Evolutionary conservation across 2,329 filamentous ascomycete genomes (phyloP), one percentile per base, ranked within the genome.

Genomic region (Cercospora beticola): DNA sequence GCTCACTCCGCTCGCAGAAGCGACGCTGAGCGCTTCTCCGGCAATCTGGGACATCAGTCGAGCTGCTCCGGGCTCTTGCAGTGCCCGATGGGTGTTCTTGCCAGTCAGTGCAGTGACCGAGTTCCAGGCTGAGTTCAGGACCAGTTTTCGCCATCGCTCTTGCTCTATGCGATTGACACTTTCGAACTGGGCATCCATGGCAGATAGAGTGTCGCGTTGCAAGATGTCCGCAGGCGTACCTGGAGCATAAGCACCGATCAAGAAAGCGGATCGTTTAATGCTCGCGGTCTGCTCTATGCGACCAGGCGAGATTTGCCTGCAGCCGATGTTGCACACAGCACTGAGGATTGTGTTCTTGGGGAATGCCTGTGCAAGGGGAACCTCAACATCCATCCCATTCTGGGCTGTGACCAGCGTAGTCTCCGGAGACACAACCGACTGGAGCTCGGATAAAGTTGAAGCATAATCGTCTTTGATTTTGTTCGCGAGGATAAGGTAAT

Each of bases 111-210:
- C 73, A 3, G 72, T 66, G 23, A 70, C 70, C 7, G 70, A 64
- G 49, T 73, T 74, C 72, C 72, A 74, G 10, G 73, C 72, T 9
- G 70, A 67, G 31, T 75, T 75, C 65, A 74, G 71, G 18, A 75
- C 65, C 23, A 73, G 67, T 43, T 75, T 75, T 10, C 65, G 71
- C 74, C 74, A 75, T n/a, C 73, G 71, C 54, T 74, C 72, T 12
- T 60, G 63, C 12, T 62, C 46, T 21, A 69, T 69, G 26, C 71
- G 69, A 16, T 63, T 26, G 10, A 72, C 66, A 5, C 56, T 64
- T 23, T 68, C 65, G 58, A 75, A 75, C 14, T 64, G 64, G 8
- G 61, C 16, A 10, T 76, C 72, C 21, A 75, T 68, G 5, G 62
- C 62, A 4, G 69, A 67, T 12, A 76, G 67, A 10, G 31, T n/a